phyloP scores from a whole-genome alignment of 1,139 yeast genomes.

The Pichia sp. region DNA sequence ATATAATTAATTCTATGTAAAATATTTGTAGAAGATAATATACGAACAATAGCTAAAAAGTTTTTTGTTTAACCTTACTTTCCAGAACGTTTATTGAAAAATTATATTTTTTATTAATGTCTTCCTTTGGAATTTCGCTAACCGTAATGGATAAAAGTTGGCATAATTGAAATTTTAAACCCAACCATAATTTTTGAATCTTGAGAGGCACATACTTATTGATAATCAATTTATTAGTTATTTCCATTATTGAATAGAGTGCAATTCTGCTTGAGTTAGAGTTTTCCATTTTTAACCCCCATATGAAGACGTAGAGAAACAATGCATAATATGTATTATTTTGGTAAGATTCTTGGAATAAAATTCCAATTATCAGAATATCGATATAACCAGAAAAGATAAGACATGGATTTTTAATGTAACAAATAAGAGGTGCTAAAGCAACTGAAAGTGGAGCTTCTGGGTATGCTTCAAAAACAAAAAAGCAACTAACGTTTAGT shows the following conservation, averaged over 20 bases:
- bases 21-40: too few species aligned
- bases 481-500: constrained; percentile 36
- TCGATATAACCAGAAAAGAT: constrained; percentile 38
- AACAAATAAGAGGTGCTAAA: constrained; percentile 32
- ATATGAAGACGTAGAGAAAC: constrained; percentile 35
- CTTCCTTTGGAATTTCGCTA: too few species aligned
- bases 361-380: constrained; percentile 30
- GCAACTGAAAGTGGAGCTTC: constrained; percentile 32
- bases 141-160: not conserved
- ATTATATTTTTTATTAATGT: too few species aligned
- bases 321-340: constrained; percentile 29
- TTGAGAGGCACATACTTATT: constrained; percentile 12
- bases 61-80: too few species aligned
- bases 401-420: constrained; percentile 36
- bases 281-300: constrained; percentile 39
- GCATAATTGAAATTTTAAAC: not conserved
- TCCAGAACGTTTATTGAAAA: too few species aligned
- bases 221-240: constrained; percentile 20
- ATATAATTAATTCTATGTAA: too few species aligned
- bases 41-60: too few species aligned
- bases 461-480: constrained; percentile 37
- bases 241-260: constrained; percentile 26
- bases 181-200: constrained; percentile 14
- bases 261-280: constrained; percentile 30
- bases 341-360: constrained; percentile 31